These are phyloP conservation scores for Deinandra increscens DNA, from an alignment of 129 eudicot species.

Conservation along the genomic window DNA sequence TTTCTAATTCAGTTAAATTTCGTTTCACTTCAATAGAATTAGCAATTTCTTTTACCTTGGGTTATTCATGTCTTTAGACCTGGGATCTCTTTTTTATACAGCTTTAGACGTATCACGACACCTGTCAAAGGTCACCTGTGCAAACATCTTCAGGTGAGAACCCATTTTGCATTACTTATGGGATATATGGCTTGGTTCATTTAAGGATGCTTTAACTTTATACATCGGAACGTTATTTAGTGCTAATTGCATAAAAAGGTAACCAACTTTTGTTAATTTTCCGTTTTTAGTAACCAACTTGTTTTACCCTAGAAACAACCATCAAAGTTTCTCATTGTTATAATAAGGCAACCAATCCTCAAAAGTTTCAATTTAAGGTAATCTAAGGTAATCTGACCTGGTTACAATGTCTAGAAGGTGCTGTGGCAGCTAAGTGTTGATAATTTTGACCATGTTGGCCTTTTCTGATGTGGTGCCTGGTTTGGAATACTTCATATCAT, in stretches of 20 bases:
- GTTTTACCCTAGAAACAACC: not conserved
- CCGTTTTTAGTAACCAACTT: not conserved
- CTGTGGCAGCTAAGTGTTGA: not conserved
- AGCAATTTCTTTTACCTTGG: not conserved
- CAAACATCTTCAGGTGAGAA: slow-evolving; percentile 74
- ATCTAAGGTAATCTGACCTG: not conserved
- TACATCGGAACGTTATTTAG: not conserved
- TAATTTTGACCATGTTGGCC: not conserved
- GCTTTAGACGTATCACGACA: slow-evolving; percentile 62
- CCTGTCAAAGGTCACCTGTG: slow-evolving; percentile 82
- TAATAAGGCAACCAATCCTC: not conserved
- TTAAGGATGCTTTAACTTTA: not conserved
- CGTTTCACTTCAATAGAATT: not conserved
- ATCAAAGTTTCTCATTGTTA: not conserved
- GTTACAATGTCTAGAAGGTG: not conserved
- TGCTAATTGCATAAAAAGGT: not conserved
- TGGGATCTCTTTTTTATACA: slow-evolving; percentile 30
- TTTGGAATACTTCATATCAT: not conserved
- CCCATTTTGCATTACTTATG: not conserved
- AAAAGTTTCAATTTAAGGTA: not conserved
- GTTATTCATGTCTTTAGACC: slow-evolving; percentile 8
- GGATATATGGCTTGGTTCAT: not conserved
- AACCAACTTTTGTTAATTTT: not conserved
- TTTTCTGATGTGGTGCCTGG: not conserved
- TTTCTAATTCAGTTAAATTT: not conserved